Percentiles rank a stretch among this genome's conserved stretches.
Evolutionary conservation across 352 stramenopile genomes (phyloP).

Genomic region (Globisporangium heterothallicum): DNA sequence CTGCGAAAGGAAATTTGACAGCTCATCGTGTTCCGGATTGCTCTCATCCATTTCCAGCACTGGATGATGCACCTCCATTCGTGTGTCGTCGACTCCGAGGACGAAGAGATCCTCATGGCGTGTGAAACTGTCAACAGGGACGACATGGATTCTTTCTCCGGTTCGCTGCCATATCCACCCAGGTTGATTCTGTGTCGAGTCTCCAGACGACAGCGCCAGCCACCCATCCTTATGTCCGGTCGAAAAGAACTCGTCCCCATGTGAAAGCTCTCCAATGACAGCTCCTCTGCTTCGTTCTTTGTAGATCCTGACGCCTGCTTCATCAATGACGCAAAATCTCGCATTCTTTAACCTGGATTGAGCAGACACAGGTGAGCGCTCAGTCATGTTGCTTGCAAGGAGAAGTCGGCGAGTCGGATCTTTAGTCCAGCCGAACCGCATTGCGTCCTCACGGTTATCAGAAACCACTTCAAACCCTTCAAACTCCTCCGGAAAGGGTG

Average conservation of each 20-base stretch:
- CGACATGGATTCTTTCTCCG: conserved; percentile 31
- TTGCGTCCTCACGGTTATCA: conserved; percentile 2
- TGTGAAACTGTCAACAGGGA: conserved; percentile 7
- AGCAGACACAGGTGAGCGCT: too few relatives aligned
- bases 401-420: conserved; percentile 31
- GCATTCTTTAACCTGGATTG: background rate
- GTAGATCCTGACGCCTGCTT: conserved; percentile 20
- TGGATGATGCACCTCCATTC: conserved; percentile 24
- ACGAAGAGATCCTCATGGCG: conserved; percentile 55
- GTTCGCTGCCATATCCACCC: conserved; percentile 47
- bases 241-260: conserved; percentile 21
- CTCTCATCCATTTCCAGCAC: conserved; percentile 54
- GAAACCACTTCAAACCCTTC: conserved; percentile 36
- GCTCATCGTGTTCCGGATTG: conserved; percentile 46
- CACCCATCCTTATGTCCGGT: conserved; percentile 19
- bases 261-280: conserved; percentile 9
- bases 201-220: conserved; percentile 19
- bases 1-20: conserved; percentile 58
- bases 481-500: conserved; percentile 41
- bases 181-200: background rate
- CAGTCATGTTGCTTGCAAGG: background rate
- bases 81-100: conserved; percentile 49
- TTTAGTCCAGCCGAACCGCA: conserved; percentile 4
- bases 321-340: conserved; percentile 28
- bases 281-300: conserved; percentile 14